phyloP scores from a whole-genome alignment of 768 basidiomycete genomes.

The Pisolithus tinctorius region DNA sequence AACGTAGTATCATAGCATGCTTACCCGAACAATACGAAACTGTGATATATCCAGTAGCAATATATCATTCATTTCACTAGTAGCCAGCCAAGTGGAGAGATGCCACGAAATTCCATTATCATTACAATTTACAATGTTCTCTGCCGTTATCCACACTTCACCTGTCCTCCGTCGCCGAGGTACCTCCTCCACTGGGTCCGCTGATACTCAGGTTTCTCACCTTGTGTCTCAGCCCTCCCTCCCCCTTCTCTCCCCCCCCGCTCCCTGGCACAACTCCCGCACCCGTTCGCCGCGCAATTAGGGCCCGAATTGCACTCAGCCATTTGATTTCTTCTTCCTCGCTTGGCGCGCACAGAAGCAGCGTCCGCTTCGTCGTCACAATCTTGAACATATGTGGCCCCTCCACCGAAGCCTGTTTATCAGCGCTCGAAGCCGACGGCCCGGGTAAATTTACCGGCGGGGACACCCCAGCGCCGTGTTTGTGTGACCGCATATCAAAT shows the following conservation, averaged over 20 bases:
- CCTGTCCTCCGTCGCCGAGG: slow-evolving; percentile 17
- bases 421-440: slow-evolving; percentile 28
- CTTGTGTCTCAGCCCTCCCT: slow-evolving; percentile 38
- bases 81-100: slow-evolving; percentile 12
- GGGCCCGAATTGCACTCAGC: slow-evolving; percentile 89
- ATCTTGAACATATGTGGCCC: slow-evolving; percentile 82
- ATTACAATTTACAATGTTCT: slow-evolving; percentile 14
- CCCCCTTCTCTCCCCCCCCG: slow-evolving; percentile 12
- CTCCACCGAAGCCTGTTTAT: slow-evolving; percentile 40
- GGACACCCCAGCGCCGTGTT: slow-evolving; percentile 34
- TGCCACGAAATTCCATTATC: slow-evolving; percentile 2
- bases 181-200: slow-evolving; percentile 20
- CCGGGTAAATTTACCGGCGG: slow-evolving; percentile 25
- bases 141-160: slow-evolving; percentile 16
- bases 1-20: slow-evolving; percentile 11
- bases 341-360: slow-evolving; percentile 85
- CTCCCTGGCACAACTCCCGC: slow-evolving; percentile 46
- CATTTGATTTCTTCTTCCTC: slow-evolving; percentile 99
- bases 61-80: not conserved
- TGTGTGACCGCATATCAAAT: slow-evolving; percentile 58
- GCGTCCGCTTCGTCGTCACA: slow-evolving; percentile 86
- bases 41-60: not conserved
- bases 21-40: slow-evolving; percentile 5
- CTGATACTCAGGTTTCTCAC: slow-evolving; percentile 42
- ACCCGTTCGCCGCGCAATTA: slow-evolving; percentile 70